A percentile compares a stretch with the other conserved stretches of the same genome.
Evolutionary conservation across 495 filamentous ascomycete genomes (phyloP).

Genomic region (Patellaria atrata): DNA sequence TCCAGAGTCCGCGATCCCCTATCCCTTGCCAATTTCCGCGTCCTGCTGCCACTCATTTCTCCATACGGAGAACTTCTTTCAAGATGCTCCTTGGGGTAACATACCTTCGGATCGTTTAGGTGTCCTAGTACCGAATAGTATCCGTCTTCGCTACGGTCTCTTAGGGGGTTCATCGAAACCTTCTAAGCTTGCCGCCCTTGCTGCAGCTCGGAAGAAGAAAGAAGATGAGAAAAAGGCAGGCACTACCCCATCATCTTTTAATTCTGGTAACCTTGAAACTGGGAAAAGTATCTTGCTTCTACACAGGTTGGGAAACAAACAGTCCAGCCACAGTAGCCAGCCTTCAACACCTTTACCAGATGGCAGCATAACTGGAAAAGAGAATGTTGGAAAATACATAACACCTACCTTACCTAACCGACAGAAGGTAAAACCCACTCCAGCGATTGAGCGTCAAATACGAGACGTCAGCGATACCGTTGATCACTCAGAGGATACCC

Average conservation of each 20-base stretch:
- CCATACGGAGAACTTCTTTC: constrained; percentile 51
- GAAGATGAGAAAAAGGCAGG: constrained; percentile 48
- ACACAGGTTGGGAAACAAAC: constrained; percentile 19
- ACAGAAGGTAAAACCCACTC: constrained; percentile 8
- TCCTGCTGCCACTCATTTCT: not conserved
- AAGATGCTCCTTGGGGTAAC: constrained; percentile 74
- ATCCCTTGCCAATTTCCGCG: not conserved
- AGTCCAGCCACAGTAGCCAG: not conserved
- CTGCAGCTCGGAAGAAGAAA: constrained; percentile 77
- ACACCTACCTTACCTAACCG: constrained; percentile 19
- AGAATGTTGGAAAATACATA: constrained; percentile 8
- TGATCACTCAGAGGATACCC: constrained; percentile 1
- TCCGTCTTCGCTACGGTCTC: constrained; percentile 45
- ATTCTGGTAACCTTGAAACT: constrained; percentile 11
- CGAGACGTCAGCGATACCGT: not conserved
- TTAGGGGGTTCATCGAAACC: constrained; percentile 69
- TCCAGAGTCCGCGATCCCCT: constrained; percentile 3
- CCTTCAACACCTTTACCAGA: not conserved
- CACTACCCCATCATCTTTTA: constrained; percentile 11
- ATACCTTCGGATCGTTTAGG: constrained; percentile 54
- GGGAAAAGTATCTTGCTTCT: constrained; percentile 19
- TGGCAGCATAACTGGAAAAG: not conserved
- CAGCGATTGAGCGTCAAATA: no score
- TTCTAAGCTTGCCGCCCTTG: constrained; percentile 80
- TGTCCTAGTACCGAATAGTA: constrained; percentile 48